Evolutionary conservation across 768 basidiomycete species (phyloP).

Genomic region (Tubosaeta brunneosetosa): DNA sequence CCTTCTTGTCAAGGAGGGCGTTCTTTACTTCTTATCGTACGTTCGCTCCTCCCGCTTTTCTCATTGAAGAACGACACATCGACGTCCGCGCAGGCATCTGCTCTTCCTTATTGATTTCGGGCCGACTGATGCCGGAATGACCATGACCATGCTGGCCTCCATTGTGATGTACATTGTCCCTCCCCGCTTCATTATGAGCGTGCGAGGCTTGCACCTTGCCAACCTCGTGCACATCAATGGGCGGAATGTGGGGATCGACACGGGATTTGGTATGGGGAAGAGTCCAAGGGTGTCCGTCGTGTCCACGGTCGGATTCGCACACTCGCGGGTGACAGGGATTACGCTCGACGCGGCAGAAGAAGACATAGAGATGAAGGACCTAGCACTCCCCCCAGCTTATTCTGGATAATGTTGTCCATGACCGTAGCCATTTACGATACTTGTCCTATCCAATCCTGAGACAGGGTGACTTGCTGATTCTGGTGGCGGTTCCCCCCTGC

Average conservation of each 20-base stretch:
- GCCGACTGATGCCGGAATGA: not conserved
- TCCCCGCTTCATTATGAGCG: conserved; percentile 18
- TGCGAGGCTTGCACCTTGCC: conserved; percentile 7
- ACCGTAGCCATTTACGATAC: not conserved
- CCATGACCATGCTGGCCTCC: not conserved
- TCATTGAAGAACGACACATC: not conserved
- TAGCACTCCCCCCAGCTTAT: not conserved
- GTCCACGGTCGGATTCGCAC: not conserved
- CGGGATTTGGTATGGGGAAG: conserved; percentile 12
- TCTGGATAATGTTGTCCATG: not conserved
- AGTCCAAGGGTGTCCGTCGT: not conserved
- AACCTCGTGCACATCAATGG: not conserved
- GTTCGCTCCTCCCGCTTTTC: not conserved
- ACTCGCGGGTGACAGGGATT: fast-evolving
- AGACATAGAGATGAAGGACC: conserved; percentile 5
- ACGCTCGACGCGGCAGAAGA: not conserved
- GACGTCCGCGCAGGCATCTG: conserved; percentile 8
- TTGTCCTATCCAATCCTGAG: not conserved
- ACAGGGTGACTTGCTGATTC: no score
- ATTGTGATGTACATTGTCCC: conserved; percentile 7
- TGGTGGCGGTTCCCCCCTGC: no score
- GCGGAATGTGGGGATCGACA: conserved; percentile 2
- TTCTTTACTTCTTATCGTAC: conserved; percentile 18
- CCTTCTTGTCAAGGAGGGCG: conserved; percentile 11
- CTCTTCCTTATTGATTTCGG: conserved; percentile 12